Percentiles rank a stretch among this genome's conserved stretches.
Evolutionary conservation across 768 basidiomycete genomes (phyloP).

Genomic region (Infundibulicybe gibba): DNA sequence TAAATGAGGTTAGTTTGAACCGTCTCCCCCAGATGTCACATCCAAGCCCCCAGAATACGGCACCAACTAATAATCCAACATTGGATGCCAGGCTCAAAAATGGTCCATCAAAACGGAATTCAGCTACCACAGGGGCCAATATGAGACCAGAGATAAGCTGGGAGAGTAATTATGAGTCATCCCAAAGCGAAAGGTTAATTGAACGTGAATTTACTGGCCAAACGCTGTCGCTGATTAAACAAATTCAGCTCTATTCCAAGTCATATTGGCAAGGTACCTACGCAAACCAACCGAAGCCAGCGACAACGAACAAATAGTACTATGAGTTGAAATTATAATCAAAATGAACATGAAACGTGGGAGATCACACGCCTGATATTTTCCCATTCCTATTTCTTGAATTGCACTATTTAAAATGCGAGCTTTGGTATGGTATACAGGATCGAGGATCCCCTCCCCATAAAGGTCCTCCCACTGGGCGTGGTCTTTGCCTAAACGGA

Average conservation of each 20-base stretch:
- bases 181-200: neutral
- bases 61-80: conserved; percentile 63
- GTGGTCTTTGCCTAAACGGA: no score
- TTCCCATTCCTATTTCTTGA: conserved; percentile 67
- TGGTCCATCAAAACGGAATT: conserved; percentile 57
- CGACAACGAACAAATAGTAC: conserved; percentile 59
- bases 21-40: conserved; percentile 67
- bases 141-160: conserved; percentile 63
- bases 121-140: conserved; percentile 53
- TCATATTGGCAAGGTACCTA: conserved; percentile 28
- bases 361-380: conserved; percentile 40
- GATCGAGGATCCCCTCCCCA: conserved; percentile 29
- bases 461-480: no score
- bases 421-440: conserved; percentile 52
- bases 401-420: conserved; percentile 50
- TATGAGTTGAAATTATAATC: conserved; percentile 14
- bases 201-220: conserved; percentile 50
- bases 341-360: neutral
- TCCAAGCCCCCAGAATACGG: conserved; percentile 62
- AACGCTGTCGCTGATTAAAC: conserved; percentile 48
- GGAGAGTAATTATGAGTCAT: neutral
- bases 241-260: neutral
- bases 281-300: conserved; percentile 75
- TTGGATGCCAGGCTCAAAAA: conserved; percentile 66
- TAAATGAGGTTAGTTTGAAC: conserved; percentile 19